Base-by-base conservation (phyloP, 495 filamentous ascomycete species). In the Penicillium soppii region DNA sequence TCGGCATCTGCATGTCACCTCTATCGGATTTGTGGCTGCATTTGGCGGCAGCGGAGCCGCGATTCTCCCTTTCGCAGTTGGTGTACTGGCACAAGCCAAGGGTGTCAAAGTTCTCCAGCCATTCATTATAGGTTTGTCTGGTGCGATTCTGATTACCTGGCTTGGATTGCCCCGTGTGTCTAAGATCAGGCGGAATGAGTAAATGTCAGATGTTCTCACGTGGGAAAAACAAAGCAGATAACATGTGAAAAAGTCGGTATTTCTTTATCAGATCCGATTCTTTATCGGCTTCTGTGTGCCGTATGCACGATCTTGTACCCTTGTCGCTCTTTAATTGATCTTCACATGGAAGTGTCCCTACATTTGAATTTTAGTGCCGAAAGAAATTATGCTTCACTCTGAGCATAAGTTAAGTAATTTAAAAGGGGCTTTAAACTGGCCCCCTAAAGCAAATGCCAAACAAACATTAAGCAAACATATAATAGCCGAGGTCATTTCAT, bases 1-100 rank as follows among this genome's bases (percentile, higher is more conserved):
- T 3, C 74, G 73, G 21, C 82, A 89, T 51, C 74, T 91, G 13
- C 91, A 96, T 61, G 88, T 96, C 27, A 82, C 78, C 45, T 84
- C 87, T 1, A 88, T 96, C 42, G 90, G 91, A 0, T 95, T 95
- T 54, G 87, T 87, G 2, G 85, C 87, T 8, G 89, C 91, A 0
- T 85, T 92, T 68, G 91, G 91, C 2, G 86, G 89, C 1, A 80
- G 79, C 7, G 91, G 91, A 0, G 90, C 88, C 3, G 88, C 89
- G 0, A 65, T 92, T 13, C 82, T 96, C 41, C 91, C 91, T 0
- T 96, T 95, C 63, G 87, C 82, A 0, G 87, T 95, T 1, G 90
- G 90, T 1, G 88, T 88, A 0, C 86, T 95, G 66, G 91, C 90
- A 6, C 85, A 94, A 66, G 81, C 78, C 13, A 87, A 82, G 64